Evolutionary conservation across 73 alveolate genomes (phyloP), one percentile per base, ranked within the genome.

Genomic region (Tetrahymena elliotti): DNA sequence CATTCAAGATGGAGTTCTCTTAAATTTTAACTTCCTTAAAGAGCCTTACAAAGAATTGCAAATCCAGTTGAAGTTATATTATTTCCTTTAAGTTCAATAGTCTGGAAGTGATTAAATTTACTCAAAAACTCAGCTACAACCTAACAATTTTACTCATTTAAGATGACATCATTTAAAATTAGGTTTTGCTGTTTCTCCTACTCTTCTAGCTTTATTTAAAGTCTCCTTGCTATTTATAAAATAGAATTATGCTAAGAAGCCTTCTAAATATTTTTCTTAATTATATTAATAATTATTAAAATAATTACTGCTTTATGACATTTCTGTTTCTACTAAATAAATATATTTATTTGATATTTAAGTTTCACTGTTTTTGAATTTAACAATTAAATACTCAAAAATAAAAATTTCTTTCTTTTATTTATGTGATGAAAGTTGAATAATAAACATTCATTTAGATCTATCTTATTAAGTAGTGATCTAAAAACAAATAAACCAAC

Each of bases 41-140:
- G 53, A 13, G 96, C 93, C 13, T 94, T 88, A 84, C 96, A 94
- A 40, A 94, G 84, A 3, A 68, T 33, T 40, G 93, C 96, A 92
- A 94, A 94, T 27, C 96, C 96, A 52, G 83, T 94, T 47, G 93
- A 93, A 34, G 93, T 94, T 38, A 94, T 94, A 88, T 94, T 94
- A 39, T 94, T 84, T 92, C 96, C 96, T 53, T 94, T 94, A 8
- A 94, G 16, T 52, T 94, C 96, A 9, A 94, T 94, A 18, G 88
- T 27, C 88, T 68, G 22, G 36, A 27, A 68, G 36, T 31, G 88
- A 10, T 68, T 68, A 31, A 68, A 68, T 31, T 68, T 68, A 68
- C 38, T 27, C 20, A 68, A 68, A 68, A 68, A 68, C 6, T 68
- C 88, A 3, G 88, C 88, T 27, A 68, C 36, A 11, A 68, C 33